A percentile compares a stretch with the other conserved stretches of the same genome.
phyloP scores from a whole-genome alignment of 2,329 filamentous ascomycete genomes.

The Ceratocystis diversiconidia region DNA sequence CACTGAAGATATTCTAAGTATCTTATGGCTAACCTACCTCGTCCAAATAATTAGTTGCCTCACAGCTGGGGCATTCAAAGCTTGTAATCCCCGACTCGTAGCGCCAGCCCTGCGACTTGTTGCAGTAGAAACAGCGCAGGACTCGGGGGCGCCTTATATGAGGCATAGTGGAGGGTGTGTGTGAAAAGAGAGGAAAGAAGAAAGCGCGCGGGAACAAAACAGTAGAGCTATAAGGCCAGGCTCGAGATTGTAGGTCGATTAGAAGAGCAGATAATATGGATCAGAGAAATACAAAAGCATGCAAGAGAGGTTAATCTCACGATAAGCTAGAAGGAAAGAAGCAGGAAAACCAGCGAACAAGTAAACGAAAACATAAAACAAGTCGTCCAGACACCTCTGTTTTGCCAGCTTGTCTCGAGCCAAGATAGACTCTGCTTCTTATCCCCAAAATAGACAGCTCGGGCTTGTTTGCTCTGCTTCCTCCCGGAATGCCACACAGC shows the following conservation, averaged over 20 bases:
- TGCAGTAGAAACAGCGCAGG: constrained; percentile 74
- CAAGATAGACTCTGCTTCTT: too few species aligned
- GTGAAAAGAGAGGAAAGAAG: neutral
- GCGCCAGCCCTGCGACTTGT: constrained; percentile 46
- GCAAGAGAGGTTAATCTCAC: neutral
- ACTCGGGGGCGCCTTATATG: constrained; percentile 30
- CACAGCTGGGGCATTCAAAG: constrained; percentile 66
- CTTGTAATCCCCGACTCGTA: constrained; percentile 45
- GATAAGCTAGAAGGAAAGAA: neutral
- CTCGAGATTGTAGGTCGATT: neutral
- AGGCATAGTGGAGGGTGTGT: constrained; percentile 27
- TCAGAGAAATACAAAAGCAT: neutral
- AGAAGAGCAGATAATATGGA: neutral
- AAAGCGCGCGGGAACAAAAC: neutral
- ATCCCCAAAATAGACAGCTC: neutral
- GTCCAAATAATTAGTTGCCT: constrained; percentile 80
- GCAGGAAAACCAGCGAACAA: neutral
- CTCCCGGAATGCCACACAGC: neutral
- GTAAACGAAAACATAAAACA: neutral
- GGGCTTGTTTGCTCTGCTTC: neutral
- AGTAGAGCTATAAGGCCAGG: neutral
- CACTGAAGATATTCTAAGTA: neutral
- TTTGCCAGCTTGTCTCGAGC: neutral
- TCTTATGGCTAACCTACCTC: constrained; percentile 39
- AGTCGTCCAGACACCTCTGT: neutral